These are phyloP conservation scores for Suhomyces terraborum DNA, from an alignment of 1,139 yeast genomes.

Conservation along the genomic window DNA sequence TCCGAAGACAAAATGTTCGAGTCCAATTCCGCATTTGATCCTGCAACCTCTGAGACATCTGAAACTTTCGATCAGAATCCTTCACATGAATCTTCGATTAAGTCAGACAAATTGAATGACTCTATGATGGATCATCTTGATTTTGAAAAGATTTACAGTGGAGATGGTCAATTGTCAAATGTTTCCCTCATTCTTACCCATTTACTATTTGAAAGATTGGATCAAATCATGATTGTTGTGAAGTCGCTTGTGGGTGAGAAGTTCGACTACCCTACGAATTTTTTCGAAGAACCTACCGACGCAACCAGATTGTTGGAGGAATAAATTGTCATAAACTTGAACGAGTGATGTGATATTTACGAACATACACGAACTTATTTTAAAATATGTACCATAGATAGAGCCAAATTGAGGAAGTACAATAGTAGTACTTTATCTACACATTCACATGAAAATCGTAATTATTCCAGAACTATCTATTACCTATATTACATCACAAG, in stretches of 20 bases:
- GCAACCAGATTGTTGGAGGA: background rate
- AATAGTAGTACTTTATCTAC: background rate
- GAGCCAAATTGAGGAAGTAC: too few relatives aligned
- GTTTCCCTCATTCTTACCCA: constrained; percentile 36
- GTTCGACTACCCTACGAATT: constrained; percentile 23
- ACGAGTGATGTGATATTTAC: too few relatives aligned
- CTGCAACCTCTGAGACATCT: background rate
- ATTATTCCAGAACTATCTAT: constrained; percentile 1
- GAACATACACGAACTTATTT: too few relatives aligned
- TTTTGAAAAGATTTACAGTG: constrained; percentile 30
- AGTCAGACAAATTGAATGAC: background rate
- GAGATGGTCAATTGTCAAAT: constrained; percentile 37
- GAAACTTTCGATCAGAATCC: background rate
- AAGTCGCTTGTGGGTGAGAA: constrained; percentile 43
- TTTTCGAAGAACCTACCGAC: constrained; percentile 15
- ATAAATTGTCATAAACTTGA: too few relatives aligned
- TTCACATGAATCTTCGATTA: background rate
- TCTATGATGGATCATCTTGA: constrained; percentile 27
- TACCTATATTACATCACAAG: constrained; percentile 7
- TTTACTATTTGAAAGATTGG: constrained; percentile 35
- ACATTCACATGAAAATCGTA: background rate
- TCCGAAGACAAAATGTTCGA: background rate
- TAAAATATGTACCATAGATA: too few relatives aligned
- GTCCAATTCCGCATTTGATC: background rate
- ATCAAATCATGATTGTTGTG: constrained; percentile 32